A percentile compares a stretch with the other conserved stretches of the same genome.
phyloP scores from a whole-genome alignment of 495 filamentous ascomycete species.

The Schizothecium vesticola region DNA sequence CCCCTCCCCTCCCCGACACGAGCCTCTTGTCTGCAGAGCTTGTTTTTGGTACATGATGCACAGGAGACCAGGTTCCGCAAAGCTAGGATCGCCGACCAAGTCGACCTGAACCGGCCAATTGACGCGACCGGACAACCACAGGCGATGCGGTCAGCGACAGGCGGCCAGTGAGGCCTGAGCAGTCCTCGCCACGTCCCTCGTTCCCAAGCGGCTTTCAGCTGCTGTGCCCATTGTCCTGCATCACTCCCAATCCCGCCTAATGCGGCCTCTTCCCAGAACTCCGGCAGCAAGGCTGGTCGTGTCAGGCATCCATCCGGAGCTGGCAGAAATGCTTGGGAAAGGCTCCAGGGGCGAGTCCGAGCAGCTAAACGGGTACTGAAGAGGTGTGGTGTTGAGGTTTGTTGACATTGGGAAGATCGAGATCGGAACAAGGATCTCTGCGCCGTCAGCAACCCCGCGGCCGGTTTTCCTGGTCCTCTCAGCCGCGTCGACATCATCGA shows the following conservation, averaged over 20 bases:
- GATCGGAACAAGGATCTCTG: not conserved
- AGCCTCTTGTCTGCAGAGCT: conserved; percentile 8
- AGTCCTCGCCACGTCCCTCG: not conserved
- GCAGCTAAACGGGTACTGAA: not conserved
- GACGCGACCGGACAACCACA: not conserved
- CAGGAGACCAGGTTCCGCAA: conserved; percentile 9
- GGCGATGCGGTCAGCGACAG: conserved; percentile 4
- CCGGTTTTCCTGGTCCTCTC: not conserved
- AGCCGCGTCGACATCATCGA: not conserved
- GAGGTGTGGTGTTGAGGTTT: not conserved
- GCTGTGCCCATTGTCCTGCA: not conserved
- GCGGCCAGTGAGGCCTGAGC: conserved; percentile 1
- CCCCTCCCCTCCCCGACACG: conserved; percentile 3
- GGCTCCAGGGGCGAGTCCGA: not conserved
- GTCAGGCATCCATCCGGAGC: not conserved
- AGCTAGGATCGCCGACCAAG: conserved; percentile 10
- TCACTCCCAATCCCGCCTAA: not conserved
- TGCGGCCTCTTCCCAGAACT: not conserved
- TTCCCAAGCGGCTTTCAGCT: not conserved
- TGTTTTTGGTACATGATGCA: conserved; percentile 11
- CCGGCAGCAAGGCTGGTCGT: not conserved
- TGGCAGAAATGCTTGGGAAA: not conserved
- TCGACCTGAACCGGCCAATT: not conserved
- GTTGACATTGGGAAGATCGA: not conserved
- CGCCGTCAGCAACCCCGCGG: not conserved